Base-by-base conservation (phyloP, 352 stramenopile species). In the Pythium grandisporangium region DNA sequence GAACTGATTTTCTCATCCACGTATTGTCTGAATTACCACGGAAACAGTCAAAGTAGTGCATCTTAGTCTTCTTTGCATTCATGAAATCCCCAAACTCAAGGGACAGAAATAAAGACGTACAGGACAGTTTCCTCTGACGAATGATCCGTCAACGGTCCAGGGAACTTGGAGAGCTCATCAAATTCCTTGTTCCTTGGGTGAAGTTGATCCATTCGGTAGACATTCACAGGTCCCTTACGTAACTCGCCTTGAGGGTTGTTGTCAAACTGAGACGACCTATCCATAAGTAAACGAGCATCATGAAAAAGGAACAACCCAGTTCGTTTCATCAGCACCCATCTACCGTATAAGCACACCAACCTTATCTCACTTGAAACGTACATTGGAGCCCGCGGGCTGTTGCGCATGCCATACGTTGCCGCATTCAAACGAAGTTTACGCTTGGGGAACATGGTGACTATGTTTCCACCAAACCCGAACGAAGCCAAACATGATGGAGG, bases 371-470 rank as follows among this genome's bases (percentile, higher is more conserved):
- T 4, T 19, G 25, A 11, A 3, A 53, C 70, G 45, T 73, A 90
- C 77, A 54, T 48, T 61, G 52, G 43, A 14, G 51, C 53, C 2
- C 72, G 72, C 29, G 76, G 76, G 29, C 76, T 93, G 58, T 76
- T 84, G 38, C 71, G 73, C 30, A 39, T 32, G 10, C 30, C 43
- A 39, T 55, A 71, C 58, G 49, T 62, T 51, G 46, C 62, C 39
- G 69, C 73, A 41, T 84, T 90, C 19, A 91, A 44, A 4, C 75
- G 75, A 45, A 93, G 39, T 42, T 94, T 93, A 40, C 76, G 68
- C 51, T 88, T 89, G 1, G 82, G 82, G 54, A 93, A 88, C 82
- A 94, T 94, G 6, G 74, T 89, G 37, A 84, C 80, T n/a, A 92
- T 61, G 38, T 88, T 94, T 10, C 82, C 82, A 56, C 82, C 82